These are phyloP conservation scores for Salicornia ramosissima DNA, from an alignment of 148 eudicot species.

Conservation along the genomic window DNA sequence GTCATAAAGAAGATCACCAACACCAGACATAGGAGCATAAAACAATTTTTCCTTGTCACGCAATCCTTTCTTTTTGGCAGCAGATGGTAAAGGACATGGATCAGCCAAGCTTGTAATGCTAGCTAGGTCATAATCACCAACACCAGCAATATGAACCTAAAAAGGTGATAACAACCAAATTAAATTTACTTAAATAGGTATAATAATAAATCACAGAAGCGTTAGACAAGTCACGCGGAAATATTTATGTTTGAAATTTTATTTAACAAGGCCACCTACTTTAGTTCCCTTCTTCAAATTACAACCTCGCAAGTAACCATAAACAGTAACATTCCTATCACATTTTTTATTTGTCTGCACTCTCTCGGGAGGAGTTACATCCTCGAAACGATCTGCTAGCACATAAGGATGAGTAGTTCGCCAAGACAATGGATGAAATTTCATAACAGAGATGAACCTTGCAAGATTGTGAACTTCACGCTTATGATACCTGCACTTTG, in stretches of 20 bases:
- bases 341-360: conserved; percentile 60
- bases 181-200: not conserved
- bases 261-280: conserved; percentile 34
- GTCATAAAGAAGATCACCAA: conserved; percentile 87
- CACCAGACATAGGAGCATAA: conserved; percentile 97
- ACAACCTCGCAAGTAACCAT: conserved; percentile 94
- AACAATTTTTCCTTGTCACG: conserved; percentile 93
- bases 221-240: not conserved
- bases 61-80: conserved; percentile 95
- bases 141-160: conserved; percentile 96
- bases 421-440: conserved; percentile 82
- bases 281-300: conserved; percentile 91
- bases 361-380: conserved; percentile 81
- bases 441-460: conserved; percentile 91
- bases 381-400: conserved; percentile 94
- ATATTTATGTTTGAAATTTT: too few relatives aligned
- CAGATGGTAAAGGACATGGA: conserved; percentile 96
- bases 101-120: conserved; percentile 71
- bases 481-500: conserved; percentile 57
- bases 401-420: conserved; percentile 76
- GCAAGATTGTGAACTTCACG: conserved; percentile 94
- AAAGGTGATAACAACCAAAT: conserved; percentile 5
- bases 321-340: conserved; percentile 78
- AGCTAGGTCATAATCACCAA: conserved; percentile 75
- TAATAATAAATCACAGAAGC: not conserved